A percentile compares a stretch with the other conserved stretches of the same genome.
Evolutionary conservation across 2,329 filamentous ascomycete genomes (phyloP).

Genomic region (Lecanicillium sp.): DNA sequence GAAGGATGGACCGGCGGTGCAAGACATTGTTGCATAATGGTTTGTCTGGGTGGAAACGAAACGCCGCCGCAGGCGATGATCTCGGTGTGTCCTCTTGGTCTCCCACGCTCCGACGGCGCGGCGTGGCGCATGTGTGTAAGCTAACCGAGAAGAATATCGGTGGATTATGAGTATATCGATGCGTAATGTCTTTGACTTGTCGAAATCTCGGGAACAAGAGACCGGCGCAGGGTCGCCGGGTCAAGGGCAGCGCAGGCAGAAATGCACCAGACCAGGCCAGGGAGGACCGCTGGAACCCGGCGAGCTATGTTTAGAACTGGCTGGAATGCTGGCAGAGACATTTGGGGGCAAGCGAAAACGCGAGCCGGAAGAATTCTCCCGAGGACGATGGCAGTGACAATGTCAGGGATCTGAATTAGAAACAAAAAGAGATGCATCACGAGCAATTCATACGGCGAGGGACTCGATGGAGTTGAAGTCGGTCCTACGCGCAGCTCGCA

Average conservation of each 20-base stretch:
- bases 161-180: background rate
- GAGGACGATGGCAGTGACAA: too few relatives aligned
- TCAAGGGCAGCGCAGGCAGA: background rate
- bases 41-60: background rate
- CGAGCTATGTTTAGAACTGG: background rate
- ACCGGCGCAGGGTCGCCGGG: background rate
- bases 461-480: too few relatives aligned
- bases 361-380: background rate
- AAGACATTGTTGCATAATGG: background rate
- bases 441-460: too few relatives aligned
- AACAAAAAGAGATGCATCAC: too few relatives aligned
- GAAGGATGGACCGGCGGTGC: background rate
- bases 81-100: background rate
- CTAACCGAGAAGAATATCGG: background rate
- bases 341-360: background rate
- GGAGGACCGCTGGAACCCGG: background rate
- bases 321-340: constrained; percentile 11
- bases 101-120: background rate
- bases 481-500: constrained; percentile 1
- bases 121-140: too few relatives aligned
- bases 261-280: background rate
- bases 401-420: background rate
- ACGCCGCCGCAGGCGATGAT: background rate
- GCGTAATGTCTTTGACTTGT: background rate
- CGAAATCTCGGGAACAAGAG: background rate